These are phyloP conservation scores for Lolium rigidum DNA, from an alignment of 176 grass and related monocot species.

Conservation along the genomic window DNA sequence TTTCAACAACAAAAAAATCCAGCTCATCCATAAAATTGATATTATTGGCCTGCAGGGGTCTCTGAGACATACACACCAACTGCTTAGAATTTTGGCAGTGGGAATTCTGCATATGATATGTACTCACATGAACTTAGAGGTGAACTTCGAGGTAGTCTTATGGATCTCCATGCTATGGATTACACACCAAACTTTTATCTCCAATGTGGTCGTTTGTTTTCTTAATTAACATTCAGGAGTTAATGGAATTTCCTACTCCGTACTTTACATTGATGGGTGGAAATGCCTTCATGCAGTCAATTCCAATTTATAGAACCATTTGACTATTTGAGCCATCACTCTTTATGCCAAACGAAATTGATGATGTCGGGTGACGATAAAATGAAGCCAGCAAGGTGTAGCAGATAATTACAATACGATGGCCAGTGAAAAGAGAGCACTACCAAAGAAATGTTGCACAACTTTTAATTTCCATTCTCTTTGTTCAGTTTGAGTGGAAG, in stretches of 20 bases:
- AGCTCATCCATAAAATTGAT: no score
- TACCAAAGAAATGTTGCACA: no score
- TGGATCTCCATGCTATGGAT: slow-evolving; percentile 97
- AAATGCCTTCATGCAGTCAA: slow-evolving; percentile 28
- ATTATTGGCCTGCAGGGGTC: slow-evolving; percentile 35
- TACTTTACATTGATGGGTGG: slow-evolving; percentile 30
- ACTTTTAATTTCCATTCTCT: no score
- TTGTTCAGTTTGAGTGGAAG: no score
- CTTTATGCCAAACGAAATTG: slow-evolving; percentile 73
- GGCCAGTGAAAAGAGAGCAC: no score
- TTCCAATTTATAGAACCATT: slow-evolving; percentile 65
- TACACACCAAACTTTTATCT: slow-evolving; percentile 76
- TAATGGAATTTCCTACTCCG: slow-evolving; percentile 2
- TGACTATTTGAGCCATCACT: slow-evolving; percentile 88
- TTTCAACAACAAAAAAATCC: no score
- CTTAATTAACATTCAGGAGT: neutral
- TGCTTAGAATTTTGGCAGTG: slow-evolving; percentile 63
- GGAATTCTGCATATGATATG: slow-evolving; percentile 63
- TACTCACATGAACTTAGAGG: slow-evolving; percentile 96
- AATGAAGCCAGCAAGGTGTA: no score
- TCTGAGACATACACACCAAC: slow-evolving; percentile 78
- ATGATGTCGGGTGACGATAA: slow-evolving; percentile 43
- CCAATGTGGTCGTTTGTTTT: neutral
- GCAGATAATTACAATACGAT: no score
- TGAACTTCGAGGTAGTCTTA: slow-evolving; percentile 94